Conservation (phyloP, 495 filamentous ascomycete species). For the Aspergillus olivimuriae region DNA sequence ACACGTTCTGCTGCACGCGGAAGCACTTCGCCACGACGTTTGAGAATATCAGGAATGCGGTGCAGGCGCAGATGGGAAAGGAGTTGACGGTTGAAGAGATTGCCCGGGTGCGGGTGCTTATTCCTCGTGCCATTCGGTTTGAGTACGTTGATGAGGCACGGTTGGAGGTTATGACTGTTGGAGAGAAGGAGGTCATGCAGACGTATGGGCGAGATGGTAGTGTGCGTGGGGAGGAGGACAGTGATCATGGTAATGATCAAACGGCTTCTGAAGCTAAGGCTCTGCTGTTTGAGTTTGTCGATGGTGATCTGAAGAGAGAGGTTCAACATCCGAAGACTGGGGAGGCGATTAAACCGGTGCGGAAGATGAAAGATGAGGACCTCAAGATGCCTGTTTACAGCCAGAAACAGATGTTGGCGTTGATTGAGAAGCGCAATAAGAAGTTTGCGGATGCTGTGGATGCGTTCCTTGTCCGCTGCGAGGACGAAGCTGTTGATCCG, state of each 20-base stretch:
- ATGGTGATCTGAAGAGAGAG: constrained; percentile 83
- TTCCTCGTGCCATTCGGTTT: constrained; percentile 73
- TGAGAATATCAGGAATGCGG: constrained; percentile 74
- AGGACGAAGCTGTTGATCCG: constrained; percentile 59
- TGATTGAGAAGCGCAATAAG: constrained; percentile 86
- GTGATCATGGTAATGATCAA: too few species aligned
- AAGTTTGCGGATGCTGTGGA: constrained; percentile 80
- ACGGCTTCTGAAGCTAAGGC: constrained; percentile 49
- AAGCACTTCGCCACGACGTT: constrained; percentile 90
- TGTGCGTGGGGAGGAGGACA: constrained; percentile 26
- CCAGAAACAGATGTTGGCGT: constrained; percentile 80
- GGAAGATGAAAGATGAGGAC: constrained; percentile 65
- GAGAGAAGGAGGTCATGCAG: constrained; percentile 36
- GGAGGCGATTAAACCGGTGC: constrained; percentile 57
- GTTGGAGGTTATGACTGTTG: constrained; percentile 70
- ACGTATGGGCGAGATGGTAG: constrained; percentile 16
- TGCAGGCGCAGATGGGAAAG: constrained; percentile 71
- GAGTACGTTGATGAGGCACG: constrained; percentile 78
- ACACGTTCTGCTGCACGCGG: constrained; percentile 88
- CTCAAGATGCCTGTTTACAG: constrained; percentile 91
- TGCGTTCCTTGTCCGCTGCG: constrained; percentile 68
- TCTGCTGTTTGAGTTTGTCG: constrained; percentile 85
- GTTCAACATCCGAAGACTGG: constrained; percentile 64
- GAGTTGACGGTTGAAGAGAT: constrained; percentile 70
- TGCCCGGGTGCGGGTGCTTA: constrained; percentile 69